Evolutionary conservation across 2,329 filamentous ascomycete species (phyloP).

Genomic region (Neofusicoccum sp.): DNA sequence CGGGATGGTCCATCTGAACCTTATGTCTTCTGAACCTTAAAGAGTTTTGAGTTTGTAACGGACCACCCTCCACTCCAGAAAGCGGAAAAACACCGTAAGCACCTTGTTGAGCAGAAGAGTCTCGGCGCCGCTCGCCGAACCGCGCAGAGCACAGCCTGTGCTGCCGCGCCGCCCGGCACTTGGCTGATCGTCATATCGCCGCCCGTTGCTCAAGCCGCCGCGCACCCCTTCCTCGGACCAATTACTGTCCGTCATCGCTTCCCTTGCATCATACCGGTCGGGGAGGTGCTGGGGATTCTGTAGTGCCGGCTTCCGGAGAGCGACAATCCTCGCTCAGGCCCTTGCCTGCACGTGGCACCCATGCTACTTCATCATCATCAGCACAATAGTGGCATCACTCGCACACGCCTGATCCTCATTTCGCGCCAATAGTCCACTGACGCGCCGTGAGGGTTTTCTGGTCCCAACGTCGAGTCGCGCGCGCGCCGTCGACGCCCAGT

Average conservation of each 20-base stretch:
- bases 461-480: not conserved
- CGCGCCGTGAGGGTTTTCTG: not conserved
- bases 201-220: not conserved
- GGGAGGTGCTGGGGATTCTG: not conserved
- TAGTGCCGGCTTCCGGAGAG: not conserved
- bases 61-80: not conserved
- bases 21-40: not conserved
- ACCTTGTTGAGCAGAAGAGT: not conserved
- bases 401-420: not conserved
- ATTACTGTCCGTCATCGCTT: slow-evolving; percentile 6
- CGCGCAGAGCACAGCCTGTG: slow-evolving; percentile 6
- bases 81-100: not conserved
- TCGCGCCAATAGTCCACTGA: not conserved
- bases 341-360: slow-evolving; percentile 2
- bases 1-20: not conserved
- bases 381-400: not conserved
- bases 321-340: not conserved
- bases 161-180: not conserved
- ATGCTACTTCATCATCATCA: not conserved
- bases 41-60: slow-evolving; percentile 5
- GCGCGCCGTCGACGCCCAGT: not conserved
- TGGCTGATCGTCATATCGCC: slow-evolving; percentile 12
- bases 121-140: not conserved
- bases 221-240: not conserved
- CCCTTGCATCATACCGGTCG: slow-evolving; percentile 7